A percentile compares a stretch with the other conserved stretches of the same genome.
These are phyloP conservation scores for Penicillium canescens DNA, from an alignment of 495 filamentous ascomycete species.

Conservation along the genomic window DNA sequence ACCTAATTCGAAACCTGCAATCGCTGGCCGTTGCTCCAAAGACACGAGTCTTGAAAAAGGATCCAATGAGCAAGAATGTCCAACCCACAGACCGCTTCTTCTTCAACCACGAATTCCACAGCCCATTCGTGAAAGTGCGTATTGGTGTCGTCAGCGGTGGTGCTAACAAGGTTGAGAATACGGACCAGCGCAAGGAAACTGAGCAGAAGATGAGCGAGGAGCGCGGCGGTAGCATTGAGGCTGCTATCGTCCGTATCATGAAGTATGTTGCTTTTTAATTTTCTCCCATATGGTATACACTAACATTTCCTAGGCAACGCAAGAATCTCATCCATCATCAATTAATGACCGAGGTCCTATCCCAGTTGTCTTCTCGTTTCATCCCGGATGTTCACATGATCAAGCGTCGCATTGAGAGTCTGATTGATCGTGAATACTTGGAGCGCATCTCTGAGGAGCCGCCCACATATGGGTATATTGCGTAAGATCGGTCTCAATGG, in stretches of 20 bases:
- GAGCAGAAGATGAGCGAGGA: constrained; percentile 85
- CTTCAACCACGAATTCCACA: constrained; percentile 82
- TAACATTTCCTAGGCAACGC: constrained; percentile 68
- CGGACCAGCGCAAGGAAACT: constrained; percentile 81
- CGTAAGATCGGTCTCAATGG: constrained; percentile 31
- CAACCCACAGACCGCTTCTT: constrained; percentile 77
- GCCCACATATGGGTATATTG: constrained; percentile 78
- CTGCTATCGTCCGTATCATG: constrained; percentile 92
- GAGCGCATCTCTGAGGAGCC: constrained; percentile 75
- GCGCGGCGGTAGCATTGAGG: constrained; percentile 76
- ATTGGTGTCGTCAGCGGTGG: constrained; percentile 68
- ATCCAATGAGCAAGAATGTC: constrained; percentile 79
- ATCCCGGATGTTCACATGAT: constrained; percentile 87
- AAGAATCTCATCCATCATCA: constrained; percentile 79
- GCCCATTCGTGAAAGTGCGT: constrained; percentile 83
- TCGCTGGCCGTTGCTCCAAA: constrained; percentile 85
- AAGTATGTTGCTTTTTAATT: constrained; percentile 61
- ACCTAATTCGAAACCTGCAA: constrained; percentile 80
- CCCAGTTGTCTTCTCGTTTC: constrained; percentile 76
- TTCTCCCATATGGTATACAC: constrained; percentile 1
- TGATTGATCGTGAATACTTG: constrained; percentile 93
- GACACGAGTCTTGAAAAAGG: constrained; percentile 77
- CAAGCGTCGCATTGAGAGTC: constrained; percentile 89
- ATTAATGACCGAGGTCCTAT: constrained; percentile 81
- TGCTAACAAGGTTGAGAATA: constrained; percentile 80